phyloP scores from a whole-genome alignment of 163 green algal species.

The Chloroidium sp. region DNA sequence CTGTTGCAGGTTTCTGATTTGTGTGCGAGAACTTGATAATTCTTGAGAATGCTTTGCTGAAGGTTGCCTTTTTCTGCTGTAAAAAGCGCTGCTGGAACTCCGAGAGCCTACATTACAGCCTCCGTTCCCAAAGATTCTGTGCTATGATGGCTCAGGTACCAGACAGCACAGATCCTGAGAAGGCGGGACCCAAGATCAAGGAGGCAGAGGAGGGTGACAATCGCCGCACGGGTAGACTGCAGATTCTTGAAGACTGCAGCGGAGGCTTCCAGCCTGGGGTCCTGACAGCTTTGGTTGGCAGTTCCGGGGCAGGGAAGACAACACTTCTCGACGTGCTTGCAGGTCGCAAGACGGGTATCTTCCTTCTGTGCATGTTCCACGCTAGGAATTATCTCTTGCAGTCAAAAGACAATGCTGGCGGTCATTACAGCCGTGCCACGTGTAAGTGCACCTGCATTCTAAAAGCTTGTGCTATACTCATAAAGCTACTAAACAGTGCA shows the following conservation, averaged over 20 bases:
- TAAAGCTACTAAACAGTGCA: too few relatives aligned
- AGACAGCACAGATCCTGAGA: slow-evolving; percentile 22
- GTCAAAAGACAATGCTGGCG: not conserved
- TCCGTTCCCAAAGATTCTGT: too few relatives aligned
- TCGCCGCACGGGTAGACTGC: slow-evolving; percentile 17
- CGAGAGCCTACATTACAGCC: too few relatives aligned
- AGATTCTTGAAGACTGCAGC: slow-evolving; percentile 49
- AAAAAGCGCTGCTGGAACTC: too few relatives aligned
- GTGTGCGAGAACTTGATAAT: too few relatives aligned
- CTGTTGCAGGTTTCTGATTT: too few relatives aligned
- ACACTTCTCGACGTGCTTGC: slow-evolving; percentile 70
- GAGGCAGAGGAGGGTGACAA: slow-evolving; percentile 9
- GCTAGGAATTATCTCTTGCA: not conserved
- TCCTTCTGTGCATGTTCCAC: not conserved
- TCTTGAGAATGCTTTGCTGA: too few relatives aligned
- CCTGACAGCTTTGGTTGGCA: slow-evolving; percentile 68
- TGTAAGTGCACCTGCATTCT: not conserved
- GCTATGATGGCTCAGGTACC: not conserved
- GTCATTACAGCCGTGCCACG: too few relatives aligned
- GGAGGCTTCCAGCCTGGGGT: slow-evolving; percentile 57
- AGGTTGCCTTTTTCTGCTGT: too few relatives aligned
- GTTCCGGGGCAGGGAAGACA: slow-evolving; percentile 67
- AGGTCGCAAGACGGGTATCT: slow-evolving; percentile 46
- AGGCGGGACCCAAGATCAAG: slow-evolving; percentile 26
- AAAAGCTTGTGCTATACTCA: too few relatives aligned